These are phyloP conservation scores for Avena eriantha DNA, from an alignment of 176 grass and related monocot genomes.

Conservation along the genomic window DNA sequence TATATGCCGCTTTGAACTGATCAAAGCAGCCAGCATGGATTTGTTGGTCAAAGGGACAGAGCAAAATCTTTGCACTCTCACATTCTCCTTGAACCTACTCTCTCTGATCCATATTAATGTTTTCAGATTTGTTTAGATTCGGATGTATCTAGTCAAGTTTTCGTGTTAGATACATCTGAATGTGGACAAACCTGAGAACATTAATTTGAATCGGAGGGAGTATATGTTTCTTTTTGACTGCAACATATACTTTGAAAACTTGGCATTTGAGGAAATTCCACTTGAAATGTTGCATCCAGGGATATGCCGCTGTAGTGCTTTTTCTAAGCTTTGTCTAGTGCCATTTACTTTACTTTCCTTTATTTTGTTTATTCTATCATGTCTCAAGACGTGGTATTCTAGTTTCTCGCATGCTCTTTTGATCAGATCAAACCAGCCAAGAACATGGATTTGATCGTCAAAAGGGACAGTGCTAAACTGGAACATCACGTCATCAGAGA, in stretches of 20 bases:
- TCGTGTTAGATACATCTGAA: too few species aligned
- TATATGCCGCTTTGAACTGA: not conserved
- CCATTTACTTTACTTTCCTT: not conserved
- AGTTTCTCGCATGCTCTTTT: not conserved
- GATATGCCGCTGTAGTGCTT: not conserved
- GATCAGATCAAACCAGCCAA: not conserved
- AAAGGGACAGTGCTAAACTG: slow-evolving; percentile 5
- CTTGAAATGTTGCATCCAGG: not conserved
- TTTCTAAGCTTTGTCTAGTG: not conserved
- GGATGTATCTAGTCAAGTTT: too few species aligned
- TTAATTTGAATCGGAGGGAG: too few species aligned
- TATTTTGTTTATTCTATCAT: not conserved
- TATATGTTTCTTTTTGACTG: not conserved
- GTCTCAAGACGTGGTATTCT: not conserved
- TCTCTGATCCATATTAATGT: too few species aligned
- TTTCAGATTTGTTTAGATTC: too few species aligned
- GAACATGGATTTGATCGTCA: not conserved
- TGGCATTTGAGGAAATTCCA: slow-evolving; percentile 16
- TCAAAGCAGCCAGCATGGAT: not conserved
- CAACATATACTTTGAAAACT: not conserved
- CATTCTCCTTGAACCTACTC: not conserved
- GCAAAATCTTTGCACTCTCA: not conserved
- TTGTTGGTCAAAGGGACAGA: not conserved
- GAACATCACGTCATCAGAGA: not conserved
- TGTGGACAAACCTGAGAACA: too few species aligned